Evolutionary conservation across 2,329 filamentous ascomycete genomes (phyloP).

Genomic region (Grosmannia clavigera): DNA sequence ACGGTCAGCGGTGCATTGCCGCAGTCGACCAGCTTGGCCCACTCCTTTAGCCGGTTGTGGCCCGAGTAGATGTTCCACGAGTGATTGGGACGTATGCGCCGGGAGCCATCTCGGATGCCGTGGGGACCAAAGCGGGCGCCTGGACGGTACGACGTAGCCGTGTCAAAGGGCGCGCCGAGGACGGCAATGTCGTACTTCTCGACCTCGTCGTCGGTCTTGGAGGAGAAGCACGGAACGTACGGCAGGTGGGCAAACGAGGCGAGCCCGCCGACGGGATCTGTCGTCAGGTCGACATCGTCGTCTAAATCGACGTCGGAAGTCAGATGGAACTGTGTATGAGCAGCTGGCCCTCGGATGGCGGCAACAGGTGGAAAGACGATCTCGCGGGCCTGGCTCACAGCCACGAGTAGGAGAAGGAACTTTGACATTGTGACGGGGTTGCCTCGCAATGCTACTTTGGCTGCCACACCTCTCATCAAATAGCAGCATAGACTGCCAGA

Average conservation of each 20-base stretch:
- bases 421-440: neutral
- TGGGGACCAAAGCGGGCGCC: conserved; percentile 18
- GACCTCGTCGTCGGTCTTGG: conserved; percentile 29
- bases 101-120: conserved; percentile 16
- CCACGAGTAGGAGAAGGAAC: neutral
- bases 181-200: conserved; percentile 46
- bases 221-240: conserved; percentile 42
- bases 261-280: conserved; percentile 39
- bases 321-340: neutral
- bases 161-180: conserved; percentile 38
- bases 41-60: conserved; percentile 58
- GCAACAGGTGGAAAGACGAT: conserved; percentile 10
- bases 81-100: conserved; percentile 12
- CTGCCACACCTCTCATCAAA: neutral
- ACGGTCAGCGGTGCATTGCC: conserved; percentile 68
- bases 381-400: conserved; percentile 6
- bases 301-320: neutral
- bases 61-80: conserved; percentile 18
- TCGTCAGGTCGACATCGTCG: conserved; percentile 25
- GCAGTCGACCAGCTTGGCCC: conserved; percentile 64
- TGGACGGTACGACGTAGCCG: conserved; percentile 17
- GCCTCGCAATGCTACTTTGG: neutral
- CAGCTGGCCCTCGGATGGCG: neutral
- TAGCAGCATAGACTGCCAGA: neutral
- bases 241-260: conserved; percentile 51